Evolutionary conservation across 2,329 filamentous ascomycete genomes (phyloP).

Genomic region (Nemania diffusa): DNA sequence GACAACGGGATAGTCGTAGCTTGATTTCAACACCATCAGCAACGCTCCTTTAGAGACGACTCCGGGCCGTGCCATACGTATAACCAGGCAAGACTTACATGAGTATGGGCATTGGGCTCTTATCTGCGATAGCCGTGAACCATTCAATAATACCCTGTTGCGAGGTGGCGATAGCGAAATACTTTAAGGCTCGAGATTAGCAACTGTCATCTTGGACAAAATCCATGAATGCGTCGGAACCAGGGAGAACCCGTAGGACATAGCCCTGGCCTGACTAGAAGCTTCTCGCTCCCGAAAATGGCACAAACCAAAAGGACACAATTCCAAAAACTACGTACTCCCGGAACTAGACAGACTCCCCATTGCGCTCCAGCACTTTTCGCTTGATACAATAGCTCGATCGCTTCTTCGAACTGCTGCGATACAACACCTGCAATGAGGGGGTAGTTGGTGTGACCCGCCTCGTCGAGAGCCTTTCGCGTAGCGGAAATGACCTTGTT

Average conservation of each 20-base stretch:
- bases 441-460: slow-evolving; percentile 67
- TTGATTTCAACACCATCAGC: slow-evolving; percentile 37
- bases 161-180: slow-evolving; percentile 68
- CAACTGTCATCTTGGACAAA: neutral
- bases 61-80: neutral
- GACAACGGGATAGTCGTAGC: slow-evolving; percentile 70
- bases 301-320: neutral
- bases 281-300: neutral
- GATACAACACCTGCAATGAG: slow-evolving; percentile 58
- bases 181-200: slow-evolving; percentile 46
- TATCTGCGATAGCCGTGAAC: slow-evolving; percentile 70
- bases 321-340: slow-evolving; percentile 42
- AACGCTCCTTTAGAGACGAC: neutral
- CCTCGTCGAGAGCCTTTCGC: slow-evolving; percentile 63
- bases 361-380: slow-evolving; percentile 68
- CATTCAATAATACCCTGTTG: slow-evolving; percentile 70
- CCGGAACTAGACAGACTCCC: slow-evolving; percentile 71
- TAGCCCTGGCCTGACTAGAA: neutral
- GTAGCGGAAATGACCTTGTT: slow-evolving; percentile 64
- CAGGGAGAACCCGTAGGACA: neutral
- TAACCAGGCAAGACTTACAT: slow-evolving; percentile 57
- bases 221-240: neutral
- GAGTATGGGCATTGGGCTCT: slow-evolving; percentile 68
- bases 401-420: slow-evolving; percentile 47
- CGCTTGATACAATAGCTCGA: slow-evolving; percentile 61